Conservation (phyloP, 371 early-diverging fungal genomes). For the Mortierella sp. region DNA sequence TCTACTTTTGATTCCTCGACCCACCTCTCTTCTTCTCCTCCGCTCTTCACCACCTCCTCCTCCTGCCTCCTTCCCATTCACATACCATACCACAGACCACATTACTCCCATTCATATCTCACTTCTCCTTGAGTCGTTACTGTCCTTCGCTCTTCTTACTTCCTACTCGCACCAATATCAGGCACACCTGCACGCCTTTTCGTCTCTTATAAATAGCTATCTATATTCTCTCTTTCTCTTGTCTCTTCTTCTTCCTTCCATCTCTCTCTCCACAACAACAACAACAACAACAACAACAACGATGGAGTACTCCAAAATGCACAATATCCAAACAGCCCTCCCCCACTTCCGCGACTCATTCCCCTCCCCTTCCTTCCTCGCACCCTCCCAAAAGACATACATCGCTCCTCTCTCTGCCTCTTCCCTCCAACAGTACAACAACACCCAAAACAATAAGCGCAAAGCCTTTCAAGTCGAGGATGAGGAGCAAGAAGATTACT, state of each 20-base stretch:
- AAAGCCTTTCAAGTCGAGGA: slow-evolving; percentile 27
- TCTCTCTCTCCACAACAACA: neutral
- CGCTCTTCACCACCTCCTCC: neutral
- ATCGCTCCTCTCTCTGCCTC: slow-evolving; percentile 48
- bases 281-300: slow-evolving; percentile 4
- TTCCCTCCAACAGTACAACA: slow-evolving; percentile 35
- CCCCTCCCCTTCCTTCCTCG: slow-evolving; percentile 21
- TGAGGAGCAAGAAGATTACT: slow-evolving; percentile 11
- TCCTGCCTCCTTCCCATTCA: neutral
- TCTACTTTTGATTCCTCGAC: neutral
- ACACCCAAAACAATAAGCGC: slow-evolving; percentile 28
- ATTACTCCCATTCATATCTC: neutral
- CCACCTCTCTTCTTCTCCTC: neutral
- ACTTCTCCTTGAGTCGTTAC: neutral
- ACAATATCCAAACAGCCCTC: slow-evolving; percentile 33
- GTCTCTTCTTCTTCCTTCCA: neutral
- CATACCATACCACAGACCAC: slow-evolving; percentile 10
- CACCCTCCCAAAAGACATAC: slow-evolving; percentile 15
- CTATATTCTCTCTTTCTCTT: neutral
- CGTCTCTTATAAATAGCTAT: slow-evolving; percentile 4
- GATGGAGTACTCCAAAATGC: slow-evolving; percentile 40
- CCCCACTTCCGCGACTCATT: slow-evolving; percentile 47
- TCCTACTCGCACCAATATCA: neutral
- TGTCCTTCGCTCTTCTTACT: slow-evolving; percentile 1
- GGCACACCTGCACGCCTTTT: neutral